A percentile compares a stretch with the other conserved stretches of the same genome.
Evolutionary conservation across 1,139 yeast species (phyloP).

Genomic region (Saccharomyces hybrid): DNA sequence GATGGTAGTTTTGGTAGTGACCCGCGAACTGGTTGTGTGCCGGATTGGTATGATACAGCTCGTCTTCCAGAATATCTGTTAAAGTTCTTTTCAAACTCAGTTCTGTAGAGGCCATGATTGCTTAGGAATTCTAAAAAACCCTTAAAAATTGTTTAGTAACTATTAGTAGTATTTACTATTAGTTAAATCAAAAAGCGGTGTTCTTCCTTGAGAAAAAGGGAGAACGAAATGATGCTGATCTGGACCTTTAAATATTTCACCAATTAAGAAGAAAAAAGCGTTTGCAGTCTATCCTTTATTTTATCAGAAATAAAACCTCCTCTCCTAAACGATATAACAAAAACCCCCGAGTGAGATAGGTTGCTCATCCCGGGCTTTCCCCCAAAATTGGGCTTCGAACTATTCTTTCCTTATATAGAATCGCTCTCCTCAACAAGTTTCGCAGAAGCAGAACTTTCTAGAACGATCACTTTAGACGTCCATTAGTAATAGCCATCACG

Average conservation of each 20-base stretch:
- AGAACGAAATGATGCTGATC: neutral
- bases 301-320: neutral
- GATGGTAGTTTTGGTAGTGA: slow-evolving; percentile 1
- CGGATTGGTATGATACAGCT: slow-evolving; percentile 39
- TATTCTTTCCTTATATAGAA: neutral
- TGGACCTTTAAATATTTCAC: neutral
- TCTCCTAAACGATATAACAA: neutral
- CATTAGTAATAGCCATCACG: neutral
- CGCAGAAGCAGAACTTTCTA: neutral
- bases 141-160: neutral
- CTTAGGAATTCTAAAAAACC: neutral
- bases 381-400: neutral
- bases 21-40: slow-evolving; percentile 1
- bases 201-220: neutral
- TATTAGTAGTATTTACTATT: neutral
- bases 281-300: neutral
- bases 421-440: slow-evolving; percentile 1
- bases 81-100: slow-evolving; percentile 37
- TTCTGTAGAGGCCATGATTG: slow-evolving; percentile 25
- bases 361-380: neutral
- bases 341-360: neutral
- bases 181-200: neutral
- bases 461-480: neutral
- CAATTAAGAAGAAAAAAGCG: neutral
- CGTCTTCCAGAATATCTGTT: slow-evolving; percentile 60